Evolutionary conservation across 1,284 basidiomycete genomes (phyloP).

Genomic region (Melampsora allii-populina): DNA sequence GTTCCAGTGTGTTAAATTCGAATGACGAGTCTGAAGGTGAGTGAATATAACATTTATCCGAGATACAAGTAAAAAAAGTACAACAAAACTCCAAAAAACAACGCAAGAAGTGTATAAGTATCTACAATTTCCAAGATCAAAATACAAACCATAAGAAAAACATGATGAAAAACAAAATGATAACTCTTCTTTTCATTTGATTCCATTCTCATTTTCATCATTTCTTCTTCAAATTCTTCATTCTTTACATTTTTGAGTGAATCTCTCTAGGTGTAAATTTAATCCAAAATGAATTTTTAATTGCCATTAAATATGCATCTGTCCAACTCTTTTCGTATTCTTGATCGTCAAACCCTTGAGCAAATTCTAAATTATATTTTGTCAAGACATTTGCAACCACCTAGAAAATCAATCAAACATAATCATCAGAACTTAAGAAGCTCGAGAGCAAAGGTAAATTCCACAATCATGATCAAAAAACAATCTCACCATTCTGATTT

Average conservation of each 20-base stretch:
- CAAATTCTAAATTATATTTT: conserved; percentile 22
- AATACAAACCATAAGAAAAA: too few species aligned
- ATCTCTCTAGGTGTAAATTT: conserved; percentile 8
- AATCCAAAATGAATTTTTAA: conserved; percentile 17
- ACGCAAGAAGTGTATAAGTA: too few species aligned
- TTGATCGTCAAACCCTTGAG: conserved; percentile 12
- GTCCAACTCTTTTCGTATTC: conserved; percentile 27
- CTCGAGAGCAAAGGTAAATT: not conserved
- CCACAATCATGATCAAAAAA: conserved; percentile 45
- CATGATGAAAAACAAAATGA: too few species aligned
- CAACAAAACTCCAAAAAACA: too few species aligned
- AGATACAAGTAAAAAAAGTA: too few species aligned
- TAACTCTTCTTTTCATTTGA: too few species aligned
- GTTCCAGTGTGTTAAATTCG: too few species aligned
- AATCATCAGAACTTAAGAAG: not conserved
- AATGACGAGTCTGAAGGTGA: too few species aligned
- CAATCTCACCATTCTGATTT: conserved; percentile 41
- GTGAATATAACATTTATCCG: too few species aligned
- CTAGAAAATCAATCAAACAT: not conserved
- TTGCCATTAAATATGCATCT: conserved; percentile 24
- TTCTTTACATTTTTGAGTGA: conserved; percentile 4
- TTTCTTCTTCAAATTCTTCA: not conserved
- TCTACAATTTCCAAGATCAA: too few species aligned
- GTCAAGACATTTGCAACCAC: conserved; percentile 27
- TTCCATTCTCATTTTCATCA: too few species aligned